A percentile compares a stretch with the other conserved stretches of the same genome.
phyloP scores from a whole-genome alignment of 2,329 filamentous ascomycete species.

The Zopfia rhizophila region DNA sequence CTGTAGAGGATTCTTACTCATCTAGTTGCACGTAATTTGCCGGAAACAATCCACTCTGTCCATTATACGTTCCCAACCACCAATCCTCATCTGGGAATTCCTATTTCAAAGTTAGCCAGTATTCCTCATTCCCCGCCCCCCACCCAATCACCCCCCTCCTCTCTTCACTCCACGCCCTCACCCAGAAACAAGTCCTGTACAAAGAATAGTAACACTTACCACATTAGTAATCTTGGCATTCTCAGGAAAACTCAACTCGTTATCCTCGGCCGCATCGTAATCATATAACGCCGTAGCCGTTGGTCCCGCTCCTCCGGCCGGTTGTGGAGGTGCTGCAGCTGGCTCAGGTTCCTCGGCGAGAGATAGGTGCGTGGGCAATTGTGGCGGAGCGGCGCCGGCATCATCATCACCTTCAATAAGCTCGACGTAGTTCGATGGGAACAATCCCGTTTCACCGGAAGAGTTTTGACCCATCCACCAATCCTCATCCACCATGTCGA shows the following conservation, averaged over 20 bases:
- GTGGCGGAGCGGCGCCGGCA: constrained; percentile 45
- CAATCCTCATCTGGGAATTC: constrained; percentile 99
- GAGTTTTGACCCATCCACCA: constrained; percentile 98
- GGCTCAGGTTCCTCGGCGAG: constrained; percentile 48
- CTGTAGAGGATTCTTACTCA: no score
- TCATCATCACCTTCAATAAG: constrained; percentile 72
- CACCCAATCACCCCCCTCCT: constrained; percentile 16
- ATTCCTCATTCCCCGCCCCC: neutral
- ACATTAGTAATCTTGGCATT: constrained; percentile 83
- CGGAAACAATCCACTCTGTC: constrained; percentile 82
- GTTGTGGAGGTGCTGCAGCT: constrained; percentile 43
- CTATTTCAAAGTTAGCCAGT: constrained; percentile 54
- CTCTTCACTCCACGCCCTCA: constrained; percentile 11
- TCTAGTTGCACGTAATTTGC: constrained; percentile 63
- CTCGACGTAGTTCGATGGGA: constrained; percentile 98
- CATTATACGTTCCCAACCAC: constrained; percentile 92
- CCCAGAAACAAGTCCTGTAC: neutral
- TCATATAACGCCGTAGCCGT: constrained; percentile 91
- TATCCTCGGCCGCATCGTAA: constrained; percentile 97
- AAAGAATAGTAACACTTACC: constrained; percentile 60
- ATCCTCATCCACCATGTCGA: constrained; percentile 97
- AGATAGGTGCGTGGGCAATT: constrained; percentile 54
- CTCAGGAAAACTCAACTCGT: constrained; percentile 86
- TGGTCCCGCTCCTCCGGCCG: constrained; percentile 61
- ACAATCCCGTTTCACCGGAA: constrained; percentile 85